Evolutionary conservation across 208 protist species (phyloP).

Genomic region (Trypanosoma congolense): DNA sequence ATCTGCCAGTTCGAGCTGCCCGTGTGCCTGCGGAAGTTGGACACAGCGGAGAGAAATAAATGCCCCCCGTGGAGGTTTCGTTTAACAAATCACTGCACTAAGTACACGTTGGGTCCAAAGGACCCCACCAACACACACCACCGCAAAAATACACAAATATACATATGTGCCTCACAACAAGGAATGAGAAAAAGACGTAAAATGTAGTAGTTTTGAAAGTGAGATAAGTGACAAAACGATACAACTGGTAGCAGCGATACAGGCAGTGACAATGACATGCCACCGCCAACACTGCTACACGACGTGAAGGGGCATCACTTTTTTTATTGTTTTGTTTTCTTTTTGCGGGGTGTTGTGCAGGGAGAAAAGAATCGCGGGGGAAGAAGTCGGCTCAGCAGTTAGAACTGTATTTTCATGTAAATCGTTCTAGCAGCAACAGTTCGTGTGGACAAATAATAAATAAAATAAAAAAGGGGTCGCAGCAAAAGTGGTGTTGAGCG

Average conservation of each 20-base stretch:
- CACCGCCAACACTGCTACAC: too few relatives aligned
- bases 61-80: slow-evolving; percentile 30
- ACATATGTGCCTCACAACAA: too few relatives aligned
- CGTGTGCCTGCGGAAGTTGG: slow-evolving; percentile 12
- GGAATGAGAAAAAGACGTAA: too few relatives aligned
- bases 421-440: too few relatives aligned
- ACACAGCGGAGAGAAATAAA: slow-evolving; percentile 18
- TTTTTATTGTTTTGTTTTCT: too few relatives aligned
- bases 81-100: neutral
- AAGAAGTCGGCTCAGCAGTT: slow-evolving; percentile 69
- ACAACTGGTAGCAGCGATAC: too few relatives aligned
- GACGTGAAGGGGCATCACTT: too few relatives aligned
- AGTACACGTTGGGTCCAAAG: neutral
- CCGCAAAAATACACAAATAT: neutral
- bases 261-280: too few relatives aligned
- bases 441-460: slow-evolving; percentile 9
- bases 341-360: neutral
- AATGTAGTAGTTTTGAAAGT: too few relatives aligned
- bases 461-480: slow-evolving; percentile 33
- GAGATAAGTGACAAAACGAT: too few relatives aligned
- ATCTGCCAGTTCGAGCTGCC: slow-evolving; percentile 30
- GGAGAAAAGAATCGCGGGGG: slow-evolving; percentile 40
- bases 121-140: neutral
- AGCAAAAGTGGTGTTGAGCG: slow-evolving; percentile 65
- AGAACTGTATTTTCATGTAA: slow-evolving; percentile 1